Conservation (phyloP, 192 early-diverging fungal genomes). For the Entomortierella parvispora region DNA sequence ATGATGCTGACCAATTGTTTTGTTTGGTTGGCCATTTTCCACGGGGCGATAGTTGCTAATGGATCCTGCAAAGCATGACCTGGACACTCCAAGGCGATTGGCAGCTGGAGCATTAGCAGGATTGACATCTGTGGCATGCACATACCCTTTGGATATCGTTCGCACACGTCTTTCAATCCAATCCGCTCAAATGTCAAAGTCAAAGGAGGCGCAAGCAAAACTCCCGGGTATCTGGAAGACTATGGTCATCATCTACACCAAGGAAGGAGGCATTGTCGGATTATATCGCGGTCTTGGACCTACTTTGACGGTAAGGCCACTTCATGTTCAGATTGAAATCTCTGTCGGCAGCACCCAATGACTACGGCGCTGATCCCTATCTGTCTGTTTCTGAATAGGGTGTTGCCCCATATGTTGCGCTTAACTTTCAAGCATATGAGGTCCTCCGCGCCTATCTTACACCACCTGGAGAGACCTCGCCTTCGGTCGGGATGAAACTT, state of each 20-base stretch:
- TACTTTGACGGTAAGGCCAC: constrained; percentile 63
- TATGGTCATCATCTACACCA: constrained; percentile 69
- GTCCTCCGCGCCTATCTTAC: constrained; percentile 77
- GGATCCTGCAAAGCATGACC: constrained; percentile 72
- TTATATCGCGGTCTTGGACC: constrained; percentile 80
- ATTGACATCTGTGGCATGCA: constrained; percentile 79
- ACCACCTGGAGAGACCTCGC: constrained; percentile 64
- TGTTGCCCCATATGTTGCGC: constrained; percentile 83
- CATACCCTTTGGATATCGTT: constrained; percentile 84
- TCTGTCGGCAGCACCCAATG: too few relatives aligned
- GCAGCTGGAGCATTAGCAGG: constrained; percentile 80
- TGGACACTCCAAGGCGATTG: constrained; percentile 77
- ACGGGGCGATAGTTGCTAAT: constrained; percentile 58
- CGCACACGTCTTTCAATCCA: constrained; percentile 81
- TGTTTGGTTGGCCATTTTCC: neutral
- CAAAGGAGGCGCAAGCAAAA: constrained; percentile 57
- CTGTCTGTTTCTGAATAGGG: constrained; percentile 54
- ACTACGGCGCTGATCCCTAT: too few relatives aligned
- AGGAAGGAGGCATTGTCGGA: constrained; percentile 78
- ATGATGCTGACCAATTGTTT: too few relatives aligned
- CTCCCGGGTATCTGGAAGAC: constrained; percentile 78
- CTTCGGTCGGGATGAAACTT: constrained; percentile 71
- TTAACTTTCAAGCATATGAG: constrained; percentile 87
- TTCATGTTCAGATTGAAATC: neutral
- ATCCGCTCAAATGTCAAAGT: constrained; percentile 65